phyloP scores from a whole-genome alignment of 73 alveolate genomes.

The Blepharisma japonicum region DNA sequence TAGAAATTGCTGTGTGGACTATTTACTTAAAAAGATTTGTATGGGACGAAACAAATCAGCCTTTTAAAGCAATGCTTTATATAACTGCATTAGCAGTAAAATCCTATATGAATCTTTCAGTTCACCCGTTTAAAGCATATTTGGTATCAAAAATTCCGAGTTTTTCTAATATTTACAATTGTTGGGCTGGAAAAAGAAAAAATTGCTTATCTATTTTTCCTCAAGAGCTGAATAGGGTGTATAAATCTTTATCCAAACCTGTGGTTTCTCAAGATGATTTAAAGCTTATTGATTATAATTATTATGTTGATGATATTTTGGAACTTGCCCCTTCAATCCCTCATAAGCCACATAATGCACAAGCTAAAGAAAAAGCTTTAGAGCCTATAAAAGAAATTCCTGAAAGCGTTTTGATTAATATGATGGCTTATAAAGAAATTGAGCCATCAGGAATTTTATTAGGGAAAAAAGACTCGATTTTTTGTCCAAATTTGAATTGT shows the following conservation, averaged over 20 bases:
- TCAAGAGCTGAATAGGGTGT: conserved; percentile 3
- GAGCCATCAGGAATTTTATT: no score
- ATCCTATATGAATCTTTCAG: conserved; percentile 4
- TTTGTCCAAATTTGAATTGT: no score
- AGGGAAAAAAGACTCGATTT: no score
- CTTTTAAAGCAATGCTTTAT: background rate
- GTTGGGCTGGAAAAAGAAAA: background rate
- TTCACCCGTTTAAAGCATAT: conserved; percentile 10
- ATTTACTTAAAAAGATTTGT: conserved; percentile 28
- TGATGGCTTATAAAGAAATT: background rate
- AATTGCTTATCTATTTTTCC: background rate
- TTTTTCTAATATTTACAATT: background rate
- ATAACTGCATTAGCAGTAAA: conserved; percentile 16
- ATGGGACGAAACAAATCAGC: background rate
- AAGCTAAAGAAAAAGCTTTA: background rate
- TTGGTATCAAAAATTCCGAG: background rate
- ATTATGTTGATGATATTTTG: conserved; percentile 28
- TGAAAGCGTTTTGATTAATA: background rate
- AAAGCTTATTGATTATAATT: background rate
- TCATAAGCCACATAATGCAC: background rate
- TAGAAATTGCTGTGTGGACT: conserved; percentile 30
- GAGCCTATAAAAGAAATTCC: background rate
- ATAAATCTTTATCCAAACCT: background rate
- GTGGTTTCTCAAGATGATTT: background rate
- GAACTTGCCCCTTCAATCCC: conserved; percentile 20